Conservation (phyloP, 495 filamentous ascomycete genomes). For the Aspergillus hancockii region DNA sequence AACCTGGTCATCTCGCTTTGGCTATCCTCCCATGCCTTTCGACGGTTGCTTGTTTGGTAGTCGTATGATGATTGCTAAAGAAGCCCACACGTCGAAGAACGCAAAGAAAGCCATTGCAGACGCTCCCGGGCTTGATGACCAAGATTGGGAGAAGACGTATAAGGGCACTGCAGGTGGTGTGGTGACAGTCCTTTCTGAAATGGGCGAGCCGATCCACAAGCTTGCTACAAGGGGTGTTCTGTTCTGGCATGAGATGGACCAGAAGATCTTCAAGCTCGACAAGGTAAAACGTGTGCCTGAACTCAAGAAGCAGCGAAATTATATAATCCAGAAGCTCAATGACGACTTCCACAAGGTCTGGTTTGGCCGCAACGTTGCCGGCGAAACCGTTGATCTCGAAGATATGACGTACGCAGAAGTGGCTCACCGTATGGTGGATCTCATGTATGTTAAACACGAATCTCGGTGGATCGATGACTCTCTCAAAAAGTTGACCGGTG, state of each 20-base stretch:
- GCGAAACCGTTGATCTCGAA: conserved; percentile 84
- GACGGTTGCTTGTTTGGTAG: conserved; percentile 90
- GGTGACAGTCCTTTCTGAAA: conserved; percentile 96
- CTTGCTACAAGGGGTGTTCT: conserved; percentile 90
- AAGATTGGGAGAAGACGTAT: conserved; percentile 96
- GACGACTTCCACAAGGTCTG: conserved; percentile 98
- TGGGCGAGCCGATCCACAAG: conserved; percentile 99
- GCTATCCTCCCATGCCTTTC: conserved; percentile 91
- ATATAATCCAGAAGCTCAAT: conserved; percentile 97
- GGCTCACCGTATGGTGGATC: conserved; percentile 87
- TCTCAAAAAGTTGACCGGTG: conserved; percentile 76
- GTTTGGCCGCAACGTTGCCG: conserved; percentile 85
- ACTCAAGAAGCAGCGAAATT: conserved; percentile 85
- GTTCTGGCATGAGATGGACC: conserved; percentile 98
- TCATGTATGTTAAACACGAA: conserved; percentile 95
- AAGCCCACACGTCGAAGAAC: conserved; percentile 87
- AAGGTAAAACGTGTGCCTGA: conserved; percentile 91
- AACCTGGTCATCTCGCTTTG: conserved; percentile 78
- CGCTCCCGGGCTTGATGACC: conserved; percentile 82
- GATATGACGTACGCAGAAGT: conserved; percentile 98
- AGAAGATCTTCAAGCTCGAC: conserved; percentile 94
- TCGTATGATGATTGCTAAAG: conserved; percentile 92
- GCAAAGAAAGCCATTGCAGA: conserved; percentile 96
- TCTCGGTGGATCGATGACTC: conserved; percentile 91
- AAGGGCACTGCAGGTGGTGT: conserved; percentile 88